Conservation (phyloP, 2,329 filamentous ascomycete species). For the Septoria petroselini region DNA sequence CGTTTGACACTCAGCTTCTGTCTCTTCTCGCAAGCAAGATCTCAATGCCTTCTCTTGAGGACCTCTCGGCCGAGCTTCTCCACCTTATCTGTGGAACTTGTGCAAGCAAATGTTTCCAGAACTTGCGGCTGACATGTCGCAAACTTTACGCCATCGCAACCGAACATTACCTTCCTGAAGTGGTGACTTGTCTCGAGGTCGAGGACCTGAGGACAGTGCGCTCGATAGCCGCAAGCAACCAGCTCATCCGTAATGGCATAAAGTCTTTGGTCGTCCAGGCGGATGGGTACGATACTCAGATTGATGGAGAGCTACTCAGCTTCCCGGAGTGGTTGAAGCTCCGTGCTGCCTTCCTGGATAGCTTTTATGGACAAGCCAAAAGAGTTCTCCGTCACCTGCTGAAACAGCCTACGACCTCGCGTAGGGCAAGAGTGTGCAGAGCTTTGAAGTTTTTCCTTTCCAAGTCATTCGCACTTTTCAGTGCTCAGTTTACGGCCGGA, state of each 20-base stretch:
- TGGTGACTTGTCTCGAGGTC: conserved; percentile 2
- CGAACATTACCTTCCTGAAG: neutral
- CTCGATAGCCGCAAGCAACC: neutral
- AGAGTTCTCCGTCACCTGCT: too few relatives aligned
- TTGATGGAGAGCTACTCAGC: neutral
- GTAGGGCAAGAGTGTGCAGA: too few relatives aligned
- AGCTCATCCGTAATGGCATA: neutral
- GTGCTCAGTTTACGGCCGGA: too few relatives aligned
- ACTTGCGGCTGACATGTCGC: conserved; percentile 5
- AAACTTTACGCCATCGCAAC: neutral
- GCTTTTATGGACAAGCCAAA: too few relatives aligned
- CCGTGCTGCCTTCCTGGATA: neutral
- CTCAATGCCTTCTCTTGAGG: neutral
- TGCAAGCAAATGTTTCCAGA: neutral
- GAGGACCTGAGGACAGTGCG: neutral
- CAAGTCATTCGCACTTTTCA: too few relatives aligned
- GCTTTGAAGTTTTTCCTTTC: too few relatives aligned
- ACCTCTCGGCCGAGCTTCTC: conserved; percentile 3
- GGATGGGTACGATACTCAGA: neutral
- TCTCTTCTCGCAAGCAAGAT: too few relatives aligned
- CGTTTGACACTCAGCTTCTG: too few relatives aligned
- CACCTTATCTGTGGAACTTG: conserved; percentile 9
- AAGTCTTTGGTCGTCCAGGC: conserved; percentile 3
- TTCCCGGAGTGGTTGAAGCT: neutral
- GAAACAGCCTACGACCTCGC: neutral